Evolutionary conservation across 805 yeast species (phyloP).

Genomic region (Ogataea paradorogensis): DNA sequence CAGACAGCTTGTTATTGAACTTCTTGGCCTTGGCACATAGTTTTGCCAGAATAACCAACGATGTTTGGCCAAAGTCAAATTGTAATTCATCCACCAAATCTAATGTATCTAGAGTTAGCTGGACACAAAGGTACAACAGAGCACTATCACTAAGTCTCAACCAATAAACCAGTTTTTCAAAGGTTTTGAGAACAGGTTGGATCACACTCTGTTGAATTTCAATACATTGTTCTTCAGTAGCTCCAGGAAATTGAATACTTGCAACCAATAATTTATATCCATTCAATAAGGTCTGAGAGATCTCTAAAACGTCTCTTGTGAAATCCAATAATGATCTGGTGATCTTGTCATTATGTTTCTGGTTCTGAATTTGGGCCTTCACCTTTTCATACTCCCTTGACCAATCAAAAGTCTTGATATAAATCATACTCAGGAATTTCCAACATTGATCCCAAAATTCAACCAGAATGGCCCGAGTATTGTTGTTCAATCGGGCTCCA

Average conservation of each 20-base stretch:
- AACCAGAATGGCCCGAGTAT: conserved; percentile 28
- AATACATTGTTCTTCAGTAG: conserved; percentile 15
- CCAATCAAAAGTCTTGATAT: conserved; percentile 71
- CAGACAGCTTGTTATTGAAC: conserved; percentile 66
- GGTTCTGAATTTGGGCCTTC: conserved; percentile 18
- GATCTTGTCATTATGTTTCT: conserved; percentile 24
- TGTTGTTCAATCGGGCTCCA: conserved; percentile 6
- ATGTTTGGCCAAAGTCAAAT: conserved; percentile 50
- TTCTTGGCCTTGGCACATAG: conserved; percentile 65
- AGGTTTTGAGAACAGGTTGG: conserved; percentile 54
- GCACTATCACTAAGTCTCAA: conserved; percentile 77
- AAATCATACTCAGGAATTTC: conserved; percentile 68
- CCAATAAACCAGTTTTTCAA: conserved; percentile 73
- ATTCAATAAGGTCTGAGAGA: conserved; percentile 65
- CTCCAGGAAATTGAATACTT: conserved; percentile 26
- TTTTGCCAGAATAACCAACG: conserved; percentile 52
- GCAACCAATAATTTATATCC: conserved; percentile 51
- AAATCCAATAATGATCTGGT: conserved; percentile 48
- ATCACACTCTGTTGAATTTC: conserved; percentile 38
- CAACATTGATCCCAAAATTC: conserved; percentile 70
- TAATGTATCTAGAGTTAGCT: conserved; percentile 61
- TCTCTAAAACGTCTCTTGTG: conserved; percentile 81
- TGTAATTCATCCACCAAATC: conserved; percentile 58
- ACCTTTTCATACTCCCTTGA: conserved; percentile 41
- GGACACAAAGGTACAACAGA: conserved; percentile 68